phyloP scores from a whole-genome alignment of 2,329 filamentous ascomycete species.

The Claviceps sp. region DNA sequence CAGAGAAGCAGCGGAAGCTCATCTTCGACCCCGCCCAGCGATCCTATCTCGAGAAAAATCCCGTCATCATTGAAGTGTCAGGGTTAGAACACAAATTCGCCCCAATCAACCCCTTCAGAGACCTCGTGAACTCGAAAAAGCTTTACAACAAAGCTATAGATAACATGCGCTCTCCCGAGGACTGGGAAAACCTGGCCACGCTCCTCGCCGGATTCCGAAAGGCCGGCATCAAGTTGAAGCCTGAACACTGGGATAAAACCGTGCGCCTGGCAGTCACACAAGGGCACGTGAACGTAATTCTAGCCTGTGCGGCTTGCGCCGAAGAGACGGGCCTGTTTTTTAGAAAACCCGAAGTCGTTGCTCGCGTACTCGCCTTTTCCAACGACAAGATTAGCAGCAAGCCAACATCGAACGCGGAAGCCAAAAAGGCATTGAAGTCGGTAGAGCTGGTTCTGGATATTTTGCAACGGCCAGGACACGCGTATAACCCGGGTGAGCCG shows the following conservation, averaged over 20 bases:
- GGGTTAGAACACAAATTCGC: slow-evolving; percentile 40
- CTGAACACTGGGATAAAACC: slow-evolving; percentile 24
- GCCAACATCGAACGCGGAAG: slow-evolving; percentile 16
- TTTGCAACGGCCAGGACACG: slow-evolving; percentile 30
- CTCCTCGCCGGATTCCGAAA: slow-evolving; percentile 37
- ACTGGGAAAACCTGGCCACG: slow-evolving; percentile 39
- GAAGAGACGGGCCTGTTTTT: slow-evolving; percentile 33
- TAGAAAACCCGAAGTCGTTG: slow-evolving; percentile 25
- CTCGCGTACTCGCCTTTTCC: slow-evolving; percentile 14
- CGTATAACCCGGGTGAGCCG: slow-evolving; percentile 6
- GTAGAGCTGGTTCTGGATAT: slow-evolving; percentile 35
- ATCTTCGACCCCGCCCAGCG: slow-evolving; percentile 35
- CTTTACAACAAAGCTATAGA: slow-evolving; percentile 24
- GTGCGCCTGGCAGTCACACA: slow-evolving; percentile 25
- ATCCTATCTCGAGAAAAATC: slow-evolving; percentile 37
- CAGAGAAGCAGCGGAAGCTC: slow-evolving; percentile 35
- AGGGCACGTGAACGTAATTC: slow-evolving; percentile 30
- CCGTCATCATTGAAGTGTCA: slow-evolving; percentile 44
- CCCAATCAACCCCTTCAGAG: slow-evolving; percentile 27
- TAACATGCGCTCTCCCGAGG: slow-evolving; percentile 32
- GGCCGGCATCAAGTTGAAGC: slow-evolving; percentile 24
- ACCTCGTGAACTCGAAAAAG: slow-evolving; percentile 29
- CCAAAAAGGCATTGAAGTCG: slow-evolving; percentile 30
- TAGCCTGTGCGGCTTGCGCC: slow-evolving; percentile 36
- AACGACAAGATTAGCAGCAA: slow-evolving; percentile 26